Conservation (phyloP, 768 basidiomycete species). For the Amanita rubescens region DNA sequence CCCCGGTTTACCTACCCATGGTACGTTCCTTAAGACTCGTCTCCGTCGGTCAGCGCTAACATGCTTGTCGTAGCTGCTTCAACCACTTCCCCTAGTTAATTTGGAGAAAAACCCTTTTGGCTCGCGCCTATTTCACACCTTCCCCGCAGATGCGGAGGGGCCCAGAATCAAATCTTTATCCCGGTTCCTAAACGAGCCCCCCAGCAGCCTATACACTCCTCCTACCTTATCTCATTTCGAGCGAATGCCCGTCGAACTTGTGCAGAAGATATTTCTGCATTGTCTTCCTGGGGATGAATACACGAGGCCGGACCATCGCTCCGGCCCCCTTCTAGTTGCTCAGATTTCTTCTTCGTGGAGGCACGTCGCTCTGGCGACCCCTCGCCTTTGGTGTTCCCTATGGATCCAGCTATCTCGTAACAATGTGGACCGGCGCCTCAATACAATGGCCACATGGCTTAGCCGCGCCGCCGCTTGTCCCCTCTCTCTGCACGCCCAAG, state of each 20-base stretch:
- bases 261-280: conserved; percentile 16
- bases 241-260: conserved; percentile 17
- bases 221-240: not conserved
- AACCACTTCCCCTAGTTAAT: not conserved
- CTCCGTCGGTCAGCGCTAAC: not conserved
- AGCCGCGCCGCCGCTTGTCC: conserved; percentile 10
- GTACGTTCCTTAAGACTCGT: not conserved
- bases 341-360: conserved; percentile 20
- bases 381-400: conserved; percentile 17
- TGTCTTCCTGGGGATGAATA: conserved; percentile 15
- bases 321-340: conserved; percentile 17
- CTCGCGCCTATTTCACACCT: no score
- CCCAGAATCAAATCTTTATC: not conserved
- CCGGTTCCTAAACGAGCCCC: not conserved
- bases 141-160: no score
- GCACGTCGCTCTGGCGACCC: conserved; percentile 13
- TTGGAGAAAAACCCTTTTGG: no score
- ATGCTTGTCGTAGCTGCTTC: no score
- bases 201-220: not conserved
- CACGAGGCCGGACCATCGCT: conserved; percentile 6
- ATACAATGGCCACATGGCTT: conserved; percentile 16
- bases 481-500: conserved; percentile 12
- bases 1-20: not conserved
- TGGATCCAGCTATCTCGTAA: conserved; percentile 11
- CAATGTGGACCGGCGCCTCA: conserved; percentile 12